These are phyloP conservation scores for Metschnikowia borealis DNA, from an alignment of 805 yeast species.

Conservation along the genomic window DNA sequence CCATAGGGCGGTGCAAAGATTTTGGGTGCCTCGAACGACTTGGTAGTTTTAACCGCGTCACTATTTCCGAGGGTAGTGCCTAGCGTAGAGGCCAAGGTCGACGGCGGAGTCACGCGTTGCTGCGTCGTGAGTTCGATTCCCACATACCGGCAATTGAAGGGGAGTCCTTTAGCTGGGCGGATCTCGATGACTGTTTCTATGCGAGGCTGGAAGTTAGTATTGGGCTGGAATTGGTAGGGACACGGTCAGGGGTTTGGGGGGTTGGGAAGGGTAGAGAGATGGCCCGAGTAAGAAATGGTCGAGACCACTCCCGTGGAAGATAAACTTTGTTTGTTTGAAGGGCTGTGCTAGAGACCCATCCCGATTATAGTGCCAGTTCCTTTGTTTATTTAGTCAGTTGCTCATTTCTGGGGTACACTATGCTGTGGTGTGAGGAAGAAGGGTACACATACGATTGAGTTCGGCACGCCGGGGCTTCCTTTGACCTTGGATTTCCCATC, in stretches of 20 bases:
- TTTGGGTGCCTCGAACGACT: constrained; percentile 32
- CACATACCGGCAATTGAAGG: constrained; percentile 46
- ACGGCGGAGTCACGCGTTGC: constrained; percentile 44
- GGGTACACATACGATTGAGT: constrained; percentile 35
- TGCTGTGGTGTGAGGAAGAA: not conserved
- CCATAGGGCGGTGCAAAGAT: constrained; percentile 38
- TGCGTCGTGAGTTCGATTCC: constrained; percentile 46
- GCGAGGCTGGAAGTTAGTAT: constrained; percentile 41
- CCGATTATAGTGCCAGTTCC: no score
- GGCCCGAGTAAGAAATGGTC: no score
- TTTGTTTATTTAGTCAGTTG: no score
- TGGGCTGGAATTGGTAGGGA: not conserved
- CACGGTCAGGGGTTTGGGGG: not conserved
- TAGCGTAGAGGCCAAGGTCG: constrained; percentile 31
- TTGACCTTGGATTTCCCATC: constrained; percentile 50
- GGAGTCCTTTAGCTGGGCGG: constrained; percentile 46
- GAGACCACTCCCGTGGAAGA: no score
- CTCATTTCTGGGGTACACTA: no score
- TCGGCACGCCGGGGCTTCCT: constrained; percentile 69
- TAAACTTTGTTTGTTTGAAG: no score
- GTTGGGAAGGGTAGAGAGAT: not conserved
- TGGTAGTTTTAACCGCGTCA: constrained; percentile 31
- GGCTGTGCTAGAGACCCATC: no score
- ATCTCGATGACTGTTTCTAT: constrained; percentile 54
- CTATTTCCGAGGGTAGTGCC: constrained; percentile 9